Base-by-base conservation (phyloP, 169 alveolate genomes). In the Hammondia hammondi region DNA sequence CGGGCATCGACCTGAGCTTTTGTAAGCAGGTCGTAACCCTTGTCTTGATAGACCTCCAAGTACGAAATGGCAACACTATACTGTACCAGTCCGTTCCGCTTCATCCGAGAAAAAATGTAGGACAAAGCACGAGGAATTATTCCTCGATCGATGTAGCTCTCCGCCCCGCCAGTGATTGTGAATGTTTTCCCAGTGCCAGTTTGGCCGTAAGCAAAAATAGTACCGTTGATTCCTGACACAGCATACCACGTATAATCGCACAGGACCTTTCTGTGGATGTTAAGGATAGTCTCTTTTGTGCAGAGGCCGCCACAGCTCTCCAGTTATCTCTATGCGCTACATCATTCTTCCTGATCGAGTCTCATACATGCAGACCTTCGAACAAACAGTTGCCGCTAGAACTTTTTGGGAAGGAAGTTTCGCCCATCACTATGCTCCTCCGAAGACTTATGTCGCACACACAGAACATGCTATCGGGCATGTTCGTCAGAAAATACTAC, bases 11-110 rank as follows among this genome's bases (percentile, higher is more conserved):
- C 91, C 32, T 73, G 39, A 10, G 82, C 85, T 70, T 37, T 43
- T 88, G 97, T 97, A 57, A 98, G 96, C 48, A 98, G 96, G 96
- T 98, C 99, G 96, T 98, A 98, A 27, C 99, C 99, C 67, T 96
- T 95, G 85, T 98, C 98, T 82, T 98, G 98, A 95, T 98, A 98
- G 14, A 98, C 98, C 95, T 98, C 99, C n/a, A 98, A 93, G 95
- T 98, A 98, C 19, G 98, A 96, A 35, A 98, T 96, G 88, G 96
- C 97, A 17, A 98, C 97, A 88, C 97, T 95, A 95, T 96, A 98
- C n/a, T 96, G 93, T 12, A 94, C 94, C 81, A 97, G 97, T 48
- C 97, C 96, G 94, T 96, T 95, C 92, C 95, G 96, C 73, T 96
- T 93, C 35, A 96, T 98, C 93, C 97, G 97, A 82, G 96, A 97